Evolutionary conservation across 208 protist species (phyloP).

Genomic region (Acanthamoeba triangularis): DNA sequence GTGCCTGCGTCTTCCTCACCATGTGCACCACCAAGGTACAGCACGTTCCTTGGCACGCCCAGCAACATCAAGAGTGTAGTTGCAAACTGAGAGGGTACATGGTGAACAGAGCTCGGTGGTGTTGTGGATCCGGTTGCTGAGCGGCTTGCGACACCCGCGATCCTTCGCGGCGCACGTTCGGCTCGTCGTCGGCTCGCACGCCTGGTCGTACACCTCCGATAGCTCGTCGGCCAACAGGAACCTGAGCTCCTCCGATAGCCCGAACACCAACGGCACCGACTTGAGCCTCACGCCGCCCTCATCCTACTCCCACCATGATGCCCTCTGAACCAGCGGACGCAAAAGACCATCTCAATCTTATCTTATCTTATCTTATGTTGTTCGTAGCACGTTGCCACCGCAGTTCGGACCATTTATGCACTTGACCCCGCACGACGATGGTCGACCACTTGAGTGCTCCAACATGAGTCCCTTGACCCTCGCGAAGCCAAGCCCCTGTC

Average conservation of each 20-base stretch:
- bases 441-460: too few relatives aligned
- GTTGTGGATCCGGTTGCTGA: background rate
- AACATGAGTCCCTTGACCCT: too few relatives aligned
- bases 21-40: slow-evolving; percentile 65
- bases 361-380: too few relatives aligned
- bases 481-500: too few relatives aligned
- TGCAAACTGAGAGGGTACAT: background rate
- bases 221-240: background rate
- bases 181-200: background rate
- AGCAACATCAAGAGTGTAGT: background rate
- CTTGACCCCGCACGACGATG: too few relatives aligned
- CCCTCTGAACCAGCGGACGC: background rate
- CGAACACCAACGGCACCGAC: background rate
- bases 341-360: too few relatives aligned
- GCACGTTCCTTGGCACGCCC: background rate
- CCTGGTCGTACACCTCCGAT: background rate
- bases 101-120: background rate
- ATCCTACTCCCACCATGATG: background rate
- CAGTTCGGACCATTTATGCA: too few relatives aligned
- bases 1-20: slow-evolving; percentile 32
- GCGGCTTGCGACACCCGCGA: background rate
- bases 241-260: background rate
- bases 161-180: background rate
- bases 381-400: too few relatives aligned
- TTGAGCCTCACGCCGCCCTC: background rate